Base-by-base conservation (phyloP, 345 rosid genomes). In the Eutrema yunnanense region DNA sequence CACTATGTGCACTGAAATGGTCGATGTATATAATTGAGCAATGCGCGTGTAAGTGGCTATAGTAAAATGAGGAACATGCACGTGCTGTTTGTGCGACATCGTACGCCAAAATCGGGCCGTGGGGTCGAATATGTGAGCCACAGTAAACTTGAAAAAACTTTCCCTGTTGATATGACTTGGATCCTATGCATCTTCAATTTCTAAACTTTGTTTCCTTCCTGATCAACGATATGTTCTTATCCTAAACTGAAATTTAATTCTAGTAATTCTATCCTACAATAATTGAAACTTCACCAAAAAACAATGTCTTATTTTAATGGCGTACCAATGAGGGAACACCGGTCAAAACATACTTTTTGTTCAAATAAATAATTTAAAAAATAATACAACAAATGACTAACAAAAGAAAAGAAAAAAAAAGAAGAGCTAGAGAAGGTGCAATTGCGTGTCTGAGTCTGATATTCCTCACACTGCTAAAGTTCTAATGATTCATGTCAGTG, bases 111-210 rank as follows among this genome's bases (percentile, higher is more conserved):
- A 52, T 62, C 69, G 69, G 69, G n/a, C 30, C 55, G 70, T 75
- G 69, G 73, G 70, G 79, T 67, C 79, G 64, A 48, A 26, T 12
- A 44, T 51, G 37, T 62, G 14, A 61, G 43, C 73, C 69, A 75
- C 73, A 68, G 46, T 68, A 60, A 22, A 34, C 41, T 68, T 14
- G 67, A 49, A 38, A 51, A 14, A 40, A 32, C 6, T 26, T 53
- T 50, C 9, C 6, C n/a, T 44, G 57, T 36, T 61, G 74, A 75
- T 37, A 47, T 69, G 50, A 69, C 8, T 61, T 12, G 79, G 63
- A 75, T 75, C 74, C 79, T 54, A 75, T 75, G 79, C 49, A 65
- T 73, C 16, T 41, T 48, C 26, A 3, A 47, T 65, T 27, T 62
- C 13, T 56, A 8, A n/a, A 14, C 10, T 55, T 33, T 64, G 37